Evolutionary conservation across 148 eudicot genomes (phyloP), one percentile per base, ranked within the genome.

Genomic region (Rhododendron kiyosumense): DNA sequence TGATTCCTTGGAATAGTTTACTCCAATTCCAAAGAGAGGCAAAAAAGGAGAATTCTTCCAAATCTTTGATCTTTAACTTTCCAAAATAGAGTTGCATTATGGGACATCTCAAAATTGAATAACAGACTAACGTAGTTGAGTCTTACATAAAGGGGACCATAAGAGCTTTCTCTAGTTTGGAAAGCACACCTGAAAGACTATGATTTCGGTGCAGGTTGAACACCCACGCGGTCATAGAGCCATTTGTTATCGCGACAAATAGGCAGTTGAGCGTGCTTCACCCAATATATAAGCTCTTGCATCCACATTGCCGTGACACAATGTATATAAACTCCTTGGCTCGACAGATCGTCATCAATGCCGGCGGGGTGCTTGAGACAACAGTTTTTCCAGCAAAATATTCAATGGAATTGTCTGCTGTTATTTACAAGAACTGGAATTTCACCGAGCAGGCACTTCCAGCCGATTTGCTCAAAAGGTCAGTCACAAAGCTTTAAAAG

Each of bases 281-380:
- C 85, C 98, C 98, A 30, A 91, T 95, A 51, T 85, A 85, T 87
- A 94, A 94, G 92, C 95, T 95, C 32, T 82, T 95, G 88, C 94
- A 93, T 12, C 98, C 98, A 2, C 98, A 95, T 77, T 95, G 89
- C 88, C 96, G 94, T 13, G 95, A 95, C 76, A 94, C 98, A 5
- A 88, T 94, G 92, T 87, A 92, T 85, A 94, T 94, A 73, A 95
- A 95, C 43, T 94, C 96, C 5, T 83, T 95, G 85, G 96, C 98
- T 45, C 87, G 98, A 74, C 96, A 95, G 81, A 94, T 90, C 81
- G 92, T 94, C 85, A 93, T 94, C 85, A 95, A 94, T 84, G 96
- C 96, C 38, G 92, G 90, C 12, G 98, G 98, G 0, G 86, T 95
- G 34, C 85, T 95, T 38, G 98, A 95, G 87, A 82, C 13, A 84